These are phyloP conservation scores for Cruciata laevipes DNA, from an alignment of 257 asterid genomes.

Conservation along the genomic window DNA sequence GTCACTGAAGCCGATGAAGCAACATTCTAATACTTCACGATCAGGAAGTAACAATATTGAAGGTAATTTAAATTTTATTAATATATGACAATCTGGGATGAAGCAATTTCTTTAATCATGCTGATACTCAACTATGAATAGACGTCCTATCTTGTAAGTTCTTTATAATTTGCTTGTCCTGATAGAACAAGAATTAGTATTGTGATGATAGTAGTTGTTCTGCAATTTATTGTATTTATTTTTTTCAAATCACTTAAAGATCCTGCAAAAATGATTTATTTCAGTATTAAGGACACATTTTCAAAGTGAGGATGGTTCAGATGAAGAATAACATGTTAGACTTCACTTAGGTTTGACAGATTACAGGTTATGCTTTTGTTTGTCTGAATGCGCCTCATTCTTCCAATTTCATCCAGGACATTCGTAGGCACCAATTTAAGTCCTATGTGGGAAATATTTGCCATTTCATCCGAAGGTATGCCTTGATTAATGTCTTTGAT, in stretches of 20 bases:
- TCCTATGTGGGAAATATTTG: slow-evolving; percentile 80
- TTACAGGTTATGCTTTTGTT: slow-evolving; percentile 53
- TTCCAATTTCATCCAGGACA: slow-evolving; percentile 48
- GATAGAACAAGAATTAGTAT: background rate
- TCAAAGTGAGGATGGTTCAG: slow-evolving; percentile 57
- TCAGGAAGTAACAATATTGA: too few relatives aligned
- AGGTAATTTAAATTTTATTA: too few relatives aligned
- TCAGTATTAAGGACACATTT: too few relatives aligned
- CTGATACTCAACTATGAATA: background rate
- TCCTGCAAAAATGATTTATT: slow-evolving; percentile 20
- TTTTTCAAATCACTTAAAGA: background rate
- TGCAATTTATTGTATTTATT: background rate
- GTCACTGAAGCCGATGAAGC: too few relatives aligned
- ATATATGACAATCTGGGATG: too few relatives aligned
- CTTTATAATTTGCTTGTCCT: background rate
- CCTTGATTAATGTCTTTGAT: too few relatives aligned
- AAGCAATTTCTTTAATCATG: too few relatives aligned
- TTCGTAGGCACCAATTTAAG: slow-evolving; percentile 87
- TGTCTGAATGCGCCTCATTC: slow-evolving; percentile 17
- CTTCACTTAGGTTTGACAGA: slow-evolving; percentile 93
- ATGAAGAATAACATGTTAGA: slow-evolving; percentile 42
- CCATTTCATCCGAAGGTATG: slow-evolving; percentile 69
- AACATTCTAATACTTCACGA: too few relatives aligned
- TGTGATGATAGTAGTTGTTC: background rate
- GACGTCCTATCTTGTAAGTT: too few relatives aligned